Conservation (phyloP, 2,329 filamentous ascomycete species). For the Daldinia sp. region DNA sequence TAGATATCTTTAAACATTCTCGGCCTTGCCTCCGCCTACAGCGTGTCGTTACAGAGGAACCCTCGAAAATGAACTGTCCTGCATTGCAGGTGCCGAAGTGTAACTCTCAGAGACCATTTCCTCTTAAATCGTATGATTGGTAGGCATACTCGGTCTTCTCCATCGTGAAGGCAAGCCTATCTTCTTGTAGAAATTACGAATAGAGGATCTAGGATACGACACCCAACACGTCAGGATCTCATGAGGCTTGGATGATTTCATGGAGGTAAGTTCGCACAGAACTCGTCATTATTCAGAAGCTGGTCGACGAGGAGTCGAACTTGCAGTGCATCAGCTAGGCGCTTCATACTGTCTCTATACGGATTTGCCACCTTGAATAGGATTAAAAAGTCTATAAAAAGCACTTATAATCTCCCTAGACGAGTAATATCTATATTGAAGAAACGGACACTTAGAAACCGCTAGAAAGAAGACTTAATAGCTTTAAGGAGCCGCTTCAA, state of each 20-base stretch:
- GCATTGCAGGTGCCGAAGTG: constrained; percentile 45
- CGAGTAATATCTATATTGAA: constrained; percentile 13
- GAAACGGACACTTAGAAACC: constrained; percentile 34
- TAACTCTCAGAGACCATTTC: constrained; percentile 40
- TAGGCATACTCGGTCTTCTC: constrained; percentile 36
- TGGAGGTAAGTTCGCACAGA: constrained; percentile 16
- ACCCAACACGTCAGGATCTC: constrained; percentile 32
- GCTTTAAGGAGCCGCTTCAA: constrained; percentile 5
- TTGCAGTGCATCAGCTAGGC: background rate
- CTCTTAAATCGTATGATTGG: constrained; percentile 47
- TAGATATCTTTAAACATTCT: constrained; percentile 18
- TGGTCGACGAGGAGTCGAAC: background rate
- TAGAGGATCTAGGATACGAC: background rate
- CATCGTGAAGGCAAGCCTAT: constrained; percentile 14
- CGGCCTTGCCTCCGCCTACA: constrained; percentile 32
- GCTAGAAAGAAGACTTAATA: constrained; percentile 15
- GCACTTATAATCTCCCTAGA: constrained; percentile 21
- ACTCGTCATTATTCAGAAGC: constrained; percentile 7
- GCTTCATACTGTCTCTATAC: constrained; percentile 9
- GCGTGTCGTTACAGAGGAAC: constrained; percentile 17
- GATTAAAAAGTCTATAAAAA: constrained; percentile 44
- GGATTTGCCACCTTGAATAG: constrained; percentile 8
- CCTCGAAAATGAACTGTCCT: constrained; percentile 42
- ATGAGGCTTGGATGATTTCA: constrained; percentile 25
- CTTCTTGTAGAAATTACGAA: constrained; percentile 20